These are phyloP conservation scores for Tuber melanosporum DNA, from an alignment of 495 filamentous ascomycete species.

Conservation along the genomic window DNA sequence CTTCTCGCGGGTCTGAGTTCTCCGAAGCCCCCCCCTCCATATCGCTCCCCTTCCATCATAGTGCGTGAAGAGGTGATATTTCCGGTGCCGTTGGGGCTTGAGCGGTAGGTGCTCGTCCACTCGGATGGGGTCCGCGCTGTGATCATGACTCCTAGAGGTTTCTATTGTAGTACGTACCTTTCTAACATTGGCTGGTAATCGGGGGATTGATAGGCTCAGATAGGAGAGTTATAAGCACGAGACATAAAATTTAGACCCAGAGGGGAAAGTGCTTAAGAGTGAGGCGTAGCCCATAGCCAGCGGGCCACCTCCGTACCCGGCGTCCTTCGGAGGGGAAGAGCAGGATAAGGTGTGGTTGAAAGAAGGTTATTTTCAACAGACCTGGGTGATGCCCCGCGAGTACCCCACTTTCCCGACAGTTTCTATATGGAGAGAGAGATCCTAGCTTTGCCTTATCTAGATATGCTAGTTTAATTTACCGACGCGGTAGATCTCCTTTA, in stretches of 20 bases:
- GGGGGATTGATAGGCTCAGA: not conserved
- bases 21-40: not conserved
- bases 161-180: not conserved
- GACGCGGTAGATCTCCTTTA: not conserved
- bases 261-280: not conserved
- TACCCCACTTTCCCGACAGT: not conserved
- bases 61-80: not conserved
- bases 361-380: not conserved
- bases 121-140: not conserved
- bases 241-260: not conserved
- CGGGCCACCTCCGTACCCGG: not conserved
- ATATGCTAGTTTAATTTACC: not conserved
- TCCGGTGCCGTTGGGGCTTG: not conserved
- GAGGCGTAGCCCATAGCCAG: not conserved
- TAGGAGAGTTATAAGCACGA: not conserved
- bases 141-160: not conserved
- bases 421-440: not conserved
- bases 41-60: not conserved
- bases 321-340: constrained; percentile 10
- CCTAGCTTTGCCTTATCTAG: not conserved
- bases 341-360: not conserved
- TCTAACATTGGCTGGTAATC: not conserved
- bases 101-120: not conserved
- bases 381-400: not conserved
- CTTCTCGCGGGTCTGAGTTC: not conserved